These are phyloP conservation scores for Fusarium vanettenii DNA, from an alignment of 2,329 filamentous ascomycete species.

Conservation along the genomic window DNA sequence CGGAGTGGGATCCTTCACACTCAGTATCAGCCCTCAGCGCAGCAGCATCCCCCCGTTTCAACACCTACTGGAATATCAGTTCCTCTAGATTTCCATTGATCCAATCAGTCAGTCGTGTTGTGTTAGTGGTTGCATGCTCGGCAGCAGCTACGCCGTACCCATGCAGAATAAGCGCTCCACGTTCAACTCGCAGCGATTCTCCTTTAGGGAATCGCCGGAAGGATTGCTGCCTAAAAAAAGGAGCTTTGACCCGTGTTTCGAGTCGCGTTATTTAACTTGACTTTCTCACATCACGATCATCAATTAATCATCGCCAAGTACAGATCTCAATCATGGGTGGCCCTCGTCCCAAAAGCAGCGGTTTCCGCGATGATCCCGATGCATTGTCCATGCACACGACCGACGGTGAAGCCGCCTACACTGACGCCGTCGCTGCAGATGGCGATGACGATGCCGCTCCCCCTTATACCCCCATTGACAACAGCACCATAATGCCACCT, in stretches of 20 bases:
- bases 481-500: not conserved
- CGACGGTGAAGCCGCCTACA: constrained; percentile 16
- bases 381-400: constrained; percentile 37
- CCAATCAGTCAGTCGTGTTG: not conserved
- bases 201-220: not conserved
- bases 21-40: not conserved
- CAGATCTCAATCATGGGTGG: constrained; percentile 7
- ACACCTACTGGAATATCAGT: not conserved
- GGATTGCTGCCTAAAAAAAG: not conserved
- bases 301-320: not conserved
- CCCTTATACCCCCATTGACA: not conserved
- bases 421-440: constrained; percentile 13
- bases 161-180: not conserved
- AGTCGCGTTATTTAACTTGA: not conserved
- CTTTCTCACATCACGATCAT: not conserved
- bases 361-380: constrained; percentile 32
- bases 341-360: not conserved
- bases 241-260: not conserved
- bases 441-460: not conserved
- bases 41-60: not conserved
- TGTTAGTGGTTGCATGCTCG: not conserved
- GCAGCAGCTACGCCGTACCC: not conserved
- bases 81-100: not conserved
- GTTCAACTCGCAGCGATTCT: not conserved
- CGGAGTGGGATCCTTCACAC: too few species aligned